Percentiles rank a stretch among this genome's conserved stretches.
Evolutionary conservation across 129 eudicot species (phyloP).

Genomic region (Flaveria linearis): DNA sequence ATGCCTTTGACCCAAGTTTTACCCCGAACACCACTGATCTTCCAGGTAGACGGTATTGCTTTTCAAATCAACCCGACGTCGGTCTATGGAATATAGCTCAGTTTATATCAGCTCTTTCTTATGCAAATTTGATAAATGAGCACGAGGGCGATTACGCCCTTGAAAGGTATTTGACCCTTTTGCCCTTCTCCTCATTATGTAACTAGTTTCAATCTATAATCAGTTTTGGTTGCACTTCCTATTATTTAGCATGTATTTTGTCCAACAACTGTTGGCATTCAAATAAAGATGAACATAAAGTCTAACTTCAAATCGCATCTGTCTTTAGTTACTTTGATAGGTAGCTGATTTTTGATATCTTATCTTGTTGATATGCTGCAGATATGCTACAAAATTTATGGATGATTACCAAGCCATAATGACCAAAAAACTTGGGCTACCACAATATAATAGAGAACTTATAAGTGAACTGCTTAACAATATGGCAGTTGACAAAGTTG

Average conservation of each 20-base stretch:
- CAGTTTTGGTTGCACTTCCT: neutral
- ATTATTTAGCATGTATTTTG: neutral
- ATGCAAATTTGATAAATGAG: conserved; percentile 68
- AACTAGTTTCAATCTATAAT: neutral
- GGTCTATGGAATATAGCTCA: conserved; percentile 97
- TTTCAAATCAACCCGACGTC: conserved; percentile 99
- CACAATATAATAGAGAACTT: conserved; percentile 75
- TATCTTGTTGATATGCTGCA: conserved; percentile 31
- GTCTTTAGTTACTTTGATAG: neutral
- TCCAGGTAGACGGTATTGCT: conserved; percentile 96
- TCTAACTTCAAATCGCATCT: neutral
- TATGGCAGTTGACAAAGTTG: conserved; percentile 99
- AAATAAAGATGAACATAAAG: neutral
- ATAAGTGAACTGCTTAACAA: conserved; percentile 84
- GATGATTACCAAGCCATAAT: conserved; percentile 89
- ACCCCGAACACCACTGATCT: conserved; percentile 99
- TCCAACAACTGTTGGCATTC: neutral
- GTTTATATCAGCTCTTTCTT: conserved; percentile 71
- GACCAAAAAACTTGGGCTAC: conserved; percentile 88
- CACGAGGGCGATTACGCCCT: conserved; percentile 83
- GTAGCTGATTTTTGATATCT: conserved; percentile 1
- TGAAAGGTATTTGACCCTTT: conserved; percentile 64
- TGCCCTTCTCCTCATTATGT: neutral
- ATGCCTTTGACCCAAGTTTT: conserved; percentile 96
- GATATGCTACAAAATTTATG: conserved; percentile 94